Evolutionary conservation across 106 monocot species (phyloP).

Genomic region (Dendrobium nobile): DNA sequence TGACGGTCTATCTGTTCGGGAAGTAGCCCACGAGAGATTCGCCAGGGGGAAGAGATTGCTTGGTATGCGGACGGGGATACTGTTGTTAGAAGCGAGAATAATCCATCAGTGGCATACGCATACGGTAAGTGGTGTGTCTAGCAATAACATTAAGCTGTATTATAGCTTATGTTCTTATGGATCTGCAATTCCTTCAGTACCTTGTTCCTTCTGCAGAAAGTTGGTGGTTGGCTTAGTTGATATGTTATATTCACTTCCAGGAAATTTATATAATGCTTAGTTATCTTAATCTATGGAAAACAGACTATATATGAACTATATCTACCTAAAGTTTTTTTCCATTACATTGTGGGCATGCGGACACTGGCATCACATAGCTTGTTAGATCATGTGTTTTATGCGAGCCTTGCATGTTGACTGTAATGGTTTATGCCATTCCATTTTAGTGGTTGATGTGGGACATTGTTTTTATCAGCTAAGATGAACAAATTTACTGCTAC

Average conservation of each 20-base stretch:
- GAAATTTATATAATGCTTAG: background rate
- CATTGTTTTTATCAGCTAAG: background rate
- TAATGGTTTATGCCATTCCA: background rate
- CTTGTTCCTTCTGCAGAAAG: background rate
- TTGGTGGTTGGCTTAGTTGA: background rate
- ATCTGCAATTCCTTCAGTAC: background rate
- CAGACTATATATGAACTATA: too few relatives aligned
- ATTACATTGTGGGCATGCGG: too few relatives aligned
- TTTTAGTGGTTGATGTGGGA: background rate
- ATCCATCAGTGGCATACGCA: conserved; percentile 68
- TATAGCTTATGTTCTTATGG: background rate
- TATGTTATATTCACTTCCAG: background rate
- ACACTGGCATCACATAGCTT: too few relatives aligned
- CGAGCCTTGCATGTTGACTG: background rate
- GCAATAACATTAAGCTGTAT: background rate
- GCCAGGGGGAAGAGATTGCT: conserved; percentile 91
- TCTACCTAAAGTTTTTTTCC: too few relatives aligned
- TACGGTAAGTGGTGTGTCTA: conserved; percentile 58
- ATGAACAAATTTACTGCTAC: background rate
- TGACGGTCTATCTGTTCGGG: conserved; percentile 6
- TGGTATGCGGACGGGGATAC: conserved; percentile 97
- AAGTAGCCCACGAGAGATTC: conserved; percentile 77
- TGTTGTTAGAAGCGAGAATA: conserved; percentile 70
- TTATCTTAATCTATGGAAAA: background rate
- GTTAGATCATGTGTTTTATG: background rate